These are phyloP conservation scores for Periconia macrospinosa DNA, from an alignment of 2,329 filamentous ascomycete species.

Conservation along the genomic window DNA sequence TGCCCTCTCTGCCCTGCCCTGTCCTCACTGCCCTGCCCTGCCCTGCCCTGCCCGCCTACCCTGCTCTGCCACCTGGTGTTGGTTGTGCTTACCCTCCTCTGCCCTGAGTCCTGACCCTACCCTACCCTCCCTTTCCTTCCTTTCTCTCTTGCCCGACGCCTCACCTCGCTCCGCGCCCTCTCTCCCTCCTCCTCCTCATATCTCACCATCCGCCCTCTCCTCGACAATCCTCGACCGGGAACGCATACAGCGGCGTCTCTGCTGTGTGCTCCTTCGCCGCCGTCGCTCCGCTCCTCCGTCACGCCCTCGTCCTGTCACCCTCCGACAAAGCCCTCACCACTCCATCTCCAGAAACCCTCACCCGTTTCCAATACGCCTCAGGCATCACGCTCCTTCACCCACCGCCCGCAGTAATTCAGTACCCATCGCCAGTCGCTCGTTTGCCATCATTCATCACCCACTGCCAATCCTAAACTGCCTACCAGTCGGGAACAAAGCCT, in stretches of 20 bases:
- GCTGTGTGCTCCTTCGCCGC: constrained; percentile 39
- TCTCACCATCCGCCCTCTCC: constrained; percentile 22
- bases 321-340: constrained; percentile 16
- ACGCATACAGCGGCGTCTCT: constrained; percentile 25
- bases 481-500: constrained; percentile 26
- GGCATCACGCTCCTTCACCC: not conserved
- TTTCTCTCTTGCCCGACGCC: constrained; percentile 12
- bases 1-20: too few species aligned
- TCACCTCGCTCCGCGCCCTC: constrained; percentile 3
- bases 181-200: constrained; percentile 20
- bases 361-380: not conserved
- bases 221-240: constrained; percentile 43
- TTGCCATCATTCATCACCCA: constrained; percentile 5
- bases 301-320: constrained; percentile 16
- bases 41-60: too few species aligned
- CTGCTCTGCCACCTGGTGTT: not conserved
- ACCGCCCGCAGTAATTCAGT: constrained; percentile 9
- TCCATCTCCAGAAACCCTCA: not conserved
- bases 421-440: constrained; percentile 29
- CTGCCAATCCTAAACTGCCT: constrained; percentile 14
- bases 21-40: too few species aligned
- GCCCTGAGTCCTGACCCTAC: constrained; percentile 4
- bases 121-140: constrained; percentile 12
- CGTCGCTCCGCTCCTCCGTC: constrained; percentile 30
- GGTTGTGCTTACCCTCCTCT: not conserved